These are phyloP conservation scores for Trichophyton mentagrophytes DNA, from an alignment of 2,329 filamentous ascomycete genomes.

Conservation along the genomic window DNA sequence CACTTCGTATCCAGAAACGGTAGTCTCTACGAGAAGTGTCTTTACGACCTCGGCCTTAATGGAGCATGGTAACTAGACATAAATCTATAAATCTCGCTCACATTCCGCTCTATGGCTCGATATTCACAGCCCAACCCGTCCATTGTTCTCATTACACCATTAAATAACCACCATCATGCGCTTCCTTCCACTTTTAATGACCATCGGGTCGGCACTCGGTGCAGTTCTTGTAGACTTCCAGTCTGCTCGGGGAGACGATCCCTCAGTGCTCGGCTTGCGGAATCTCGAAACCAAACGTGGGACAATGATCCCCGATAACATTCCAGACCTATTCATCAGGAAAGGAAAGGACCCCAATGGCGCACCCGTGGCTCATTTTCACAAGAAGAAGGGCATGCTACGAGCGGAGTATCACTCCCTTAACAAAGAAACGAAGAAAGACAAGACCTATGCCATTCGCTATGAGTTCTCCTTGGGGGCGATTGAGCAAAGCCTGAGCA, in stretches of 20 bases:
- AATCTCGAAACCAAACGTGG: constrained; percentile 10
- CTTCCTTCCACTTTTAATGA: constrained; percentile 4
- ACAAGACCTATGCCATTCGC: constrained; percentile 9
- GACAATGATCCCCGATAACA: constrained; percentile 6
- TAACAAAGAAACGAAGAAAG: constrained; percentile 7
- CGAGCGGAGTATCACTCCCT: constrained; percentile 10
- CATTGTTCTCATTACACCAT: background rate
- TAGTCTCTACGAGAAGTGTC: background rate
- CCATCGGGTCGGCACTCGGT: constrained; percentile 2
- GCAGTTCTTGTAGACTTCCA: constrained; percentile 9
- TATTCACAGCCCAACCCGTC: background rate
- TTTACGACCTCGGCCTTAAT: background rate
- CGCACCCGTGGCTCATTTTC: constrained; percentile 7
- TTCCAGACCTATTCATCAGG: constrained; percentile 8
- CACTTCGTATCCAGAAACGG: background rate
- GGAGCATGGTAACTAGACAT: no score
- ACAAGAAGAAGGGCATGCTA: constrained; percentile 9
- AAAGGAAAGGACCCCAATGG: constrained; percentile 10
- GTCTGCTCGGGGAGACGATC: constrained; percentile 8
- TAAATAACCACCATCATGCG: constrained; percentile 5
- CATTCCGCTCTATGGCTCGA: background rate
- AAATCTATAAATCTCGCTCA: background rate
- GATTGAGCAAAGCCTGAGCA: constrained; percentile 7
- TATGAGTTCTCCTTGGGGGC: constrained; percentile 9
- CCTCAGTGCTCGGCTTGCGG: constrained; percentile 6